Base-by-base conservation (phyloP, 139 green algal genomes). In the Desmodesmus armatus region DNA sequence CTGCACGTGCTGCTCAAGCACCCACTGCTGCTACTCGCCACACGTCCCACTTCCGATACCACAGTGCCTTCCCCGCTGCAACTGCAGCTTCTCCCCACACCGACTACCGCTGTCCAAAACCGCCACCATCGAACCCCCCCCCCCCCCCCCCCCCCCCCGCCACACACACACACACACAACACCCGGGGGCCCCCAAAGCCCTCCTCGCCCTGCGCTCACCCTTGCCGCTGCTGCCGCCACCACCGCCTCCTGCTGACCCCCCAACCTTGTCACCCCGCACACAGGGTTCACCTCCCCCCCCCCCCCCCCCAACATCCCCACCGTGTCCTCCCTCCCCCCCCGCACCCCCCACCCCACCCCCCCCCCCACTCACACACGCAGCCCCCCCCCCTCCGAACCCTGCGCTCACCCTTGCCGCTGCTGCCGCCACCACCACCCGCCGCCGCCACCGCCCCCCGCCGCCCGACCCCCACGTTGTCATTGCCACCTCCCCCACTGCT, bases 401-500 rank as follows among this genome's bases (percentile, higher is more conserved):
- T n/a, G 19, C 44, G 41, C 40, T 41, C 49, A 78, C 79, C 79
- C 7, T 47, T 47, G 13, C 65, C 63, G 40, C 41, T 55, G 44
- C 41, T 62, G 40, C 62, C 78, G 19, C 79, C 79, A 15, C 58
- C 37, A 29, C 65, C 43, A 39, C 43, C 72, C 19, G 27, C 71
- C 3, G 44, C 72, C 44, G 44, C 43, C 19, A 43, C 72, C 3
- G 44, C 72, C 19, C 72, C 72, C 5, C 72, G 44, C 31, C 72
- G 44, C 2, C 43, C 43, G 29, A 17, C 31, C 5, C 70, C 60
- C 6, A 58, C 62, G 13, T 63, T 69, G 44, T 77, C 35, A 21
- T 63, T 67, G 2, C 79, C 79, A 39, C 65, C 78, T 15, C 78
- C 78, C 31, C 55, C 76, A 29, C 55, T 58, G 33, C 44, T 29